Conservation (phyloP, 805 yeast species). For the Kuraishia piskuri region DNA sequence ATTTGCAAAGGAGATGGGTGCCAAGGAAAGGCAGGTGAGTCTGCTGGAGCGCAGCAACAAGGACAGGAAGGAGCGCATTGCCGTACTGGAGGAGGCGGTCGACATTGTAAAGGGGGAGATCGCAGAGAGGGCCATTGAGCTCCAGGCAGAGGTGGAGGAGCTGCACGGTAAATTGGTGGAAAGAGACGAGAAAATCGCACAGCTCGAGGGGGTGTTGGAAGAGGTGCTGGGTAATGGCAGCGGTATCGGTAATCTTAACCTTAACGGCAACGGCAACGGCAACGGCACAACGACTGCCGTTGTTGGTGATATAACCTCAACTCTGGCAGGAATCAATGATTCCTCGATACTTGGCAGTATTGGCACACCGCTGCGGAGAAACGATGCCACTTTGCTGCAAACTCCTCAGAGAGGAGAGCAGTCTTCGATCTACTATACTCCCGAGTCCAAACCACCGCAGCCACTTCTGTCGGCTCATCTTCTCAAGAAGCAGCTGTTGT, state of each 20-base stretch:
- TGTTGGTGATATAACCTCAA: slow-evolving; percentile 13
- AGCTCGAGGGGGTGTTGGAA: slow-evolving; percentile 36
- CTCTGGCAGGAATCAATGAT: neutral
- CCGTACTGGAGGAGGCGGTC: slow-evolving; percentile 40
- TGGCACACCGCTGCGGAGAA: slow-evolving; percentile 15
- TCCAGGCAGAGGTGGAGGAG: slow-evolving; percentile 26
- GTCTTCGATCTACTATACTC: neutral
- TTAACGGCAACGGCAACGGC: no score
- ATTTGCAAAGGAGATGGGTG: slow-evolving; percentile 46
- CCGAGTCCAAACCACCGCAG: neutral
- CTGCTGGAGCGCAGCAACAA: slow-evolving; percentile 45
- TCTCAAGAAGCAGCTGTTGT: slow-evolving; percentile 55
- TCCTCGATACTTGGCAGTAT: slow-evolving; percentile 16
- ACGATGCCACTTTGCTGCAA: slow-evolving; percentile 30
- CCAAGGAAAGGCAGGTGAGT: slow-evolving; percentile 53
- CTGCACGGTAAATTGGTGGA: slow-evolving; percentile 26
- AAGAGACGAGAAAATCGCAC: slow-evolving; percentile 28
- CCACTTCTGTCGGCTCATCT: slow-evolving; percentile 12
- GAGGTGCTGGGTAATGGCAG: slow-evolving; percentile 22
- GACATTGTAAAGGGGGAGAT: slow-evolving; percentile 32
- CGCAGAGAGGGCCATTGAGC: slow-evolving; percentile 25
- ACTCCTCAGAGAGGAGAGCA: neutral
- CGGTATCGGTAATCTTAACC: no score
- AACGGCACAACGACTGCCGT: no score
- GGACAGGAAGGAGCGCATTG: slow-evolving; percentile 43